Percentiles rank a stretch among this genome's conserved stretches.
phyloP scores from a whole-genome alignment of 441 rosid genomes.

The Biscutella laevigata region DNA sequence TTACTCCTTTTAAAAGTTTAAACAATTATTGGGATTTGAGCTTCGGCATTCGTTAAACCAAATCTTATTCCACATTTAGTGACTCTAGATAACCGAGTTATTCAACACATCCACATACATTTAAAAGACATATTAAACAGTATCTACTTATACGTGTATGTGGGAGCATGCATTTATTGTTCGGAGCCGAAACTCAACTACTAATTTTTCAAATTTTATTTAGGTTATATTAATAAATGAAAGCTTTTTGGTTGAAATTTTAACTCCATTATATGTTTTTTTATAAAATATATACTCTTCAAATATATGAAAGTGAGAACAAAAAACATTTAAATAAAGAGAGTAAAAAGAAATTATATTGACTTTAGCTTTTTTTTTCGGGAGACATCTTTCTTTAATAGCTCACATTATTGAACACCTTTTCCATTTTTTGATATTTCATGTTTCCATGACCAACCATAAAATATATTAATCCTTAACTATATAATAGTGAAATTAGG shows the following conservation, averaged over 20 bases:
- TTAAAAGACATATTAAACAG: too few relatives aligned
- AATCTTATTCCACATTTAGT: neutral
- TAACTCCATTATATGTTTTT: neutral
- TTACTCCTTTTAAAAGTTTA: neutral
- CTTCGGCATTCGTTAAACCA: neutral
- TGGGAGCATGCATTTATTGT: constrained; percentile 20
- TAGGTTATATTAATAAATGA: neutral
- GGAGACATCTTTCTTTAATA: constrained; percentile 20
- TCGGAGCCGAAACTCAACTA: neutral
- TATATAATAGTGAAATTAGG: constrained; percentile 15
- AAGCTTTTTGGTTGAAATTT: neutral
- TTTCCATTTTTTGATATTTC: constrained; percentile 23
- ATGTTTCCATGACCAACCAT: constrained; percentile 20
- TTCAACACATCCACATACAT: too few relatives aligned
- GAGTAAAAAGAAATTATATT: constrained; percentile 5
- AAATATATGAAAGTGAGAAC: neutral
- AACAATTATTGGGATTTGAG: constrained; percentile 16
- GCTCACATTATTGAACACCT: constrained; percentile 21
- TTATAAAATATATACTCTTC: neutral
- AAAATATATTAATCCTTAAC: neutral
- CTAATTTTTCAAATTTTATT: neutral
- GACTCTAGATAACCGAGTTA: neutral
- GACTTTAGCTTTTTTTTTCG: constrained; percentile 17
- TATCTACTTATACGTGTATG: neutral
- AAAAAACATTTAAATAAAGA: too few relatives aligned